Evolutionary conservation across 2,329 filamentous ascomycete genomes (phyloP).

Genomic region (Chalaropsis ovoidea): DNA sequence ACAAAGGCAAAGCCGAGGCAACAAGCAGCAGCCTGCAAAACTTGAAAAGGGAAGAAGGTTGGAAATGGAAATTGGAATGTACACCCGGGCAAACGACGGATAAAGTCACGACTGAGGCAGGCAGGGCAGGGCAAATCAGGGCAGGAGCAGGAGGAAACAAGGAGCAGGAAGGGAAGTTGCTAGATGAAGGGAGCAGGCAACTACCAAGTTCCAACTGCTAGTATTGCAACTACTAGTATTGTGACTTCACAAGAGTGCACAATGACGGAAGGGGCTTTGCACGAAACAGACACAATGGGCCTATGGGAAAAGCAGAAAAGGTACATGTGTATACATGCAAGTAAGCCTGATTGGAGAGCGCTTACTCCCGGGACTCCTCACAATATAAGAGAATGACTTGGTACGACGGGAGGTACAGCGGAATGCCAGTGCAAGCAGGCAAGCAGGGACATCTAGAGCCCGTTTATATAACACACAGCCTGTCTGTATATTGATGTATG

Average conservation of each 20-base stretch:
- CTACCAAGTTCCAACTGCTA: no score
- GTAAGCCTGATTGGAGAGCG: neutral
- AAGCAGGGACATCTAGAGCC: no score
- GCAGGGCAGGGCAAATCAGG: neutral
- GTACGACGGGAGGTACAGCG: neutral
- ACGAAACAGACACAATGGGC: neutral
- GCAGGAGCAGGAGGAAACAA: neutral
- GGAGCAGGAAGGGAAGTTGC: neutral
- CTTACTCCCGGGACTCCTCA: neutral
- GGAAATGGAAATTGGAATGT: slow-evolving; percentile 3
- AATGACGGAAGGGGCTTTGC: neutral
- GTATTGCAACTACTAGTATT: no score
- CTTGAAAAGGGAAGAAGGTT: slow-evolving; percentile 4
- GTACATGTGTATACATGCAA: neutral
- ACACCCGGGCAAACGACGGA: slow-evolving; percentile 16
- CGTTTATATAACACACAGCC: no score
- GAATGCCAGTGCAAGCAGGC: no score
- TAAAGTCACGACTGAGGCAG: slow-evolving; percentile 5
- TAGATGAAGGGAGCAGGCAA: no score
- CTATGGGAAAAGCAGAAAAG: neutral
- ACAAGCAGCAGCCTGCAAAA: neutral
- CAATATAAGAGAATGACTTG: neutral
- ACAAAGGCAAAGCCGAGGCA: slow-evolving; percentile 13
- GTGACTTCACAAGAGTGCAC: no score
- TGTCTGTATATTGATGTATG: neutral